Evolutionary conservation across 371 early-diverging fungal species (phyloP), one percentile per base, ranked within the genome.

Genomic region (Conidiobolus incongruus): DNA sequence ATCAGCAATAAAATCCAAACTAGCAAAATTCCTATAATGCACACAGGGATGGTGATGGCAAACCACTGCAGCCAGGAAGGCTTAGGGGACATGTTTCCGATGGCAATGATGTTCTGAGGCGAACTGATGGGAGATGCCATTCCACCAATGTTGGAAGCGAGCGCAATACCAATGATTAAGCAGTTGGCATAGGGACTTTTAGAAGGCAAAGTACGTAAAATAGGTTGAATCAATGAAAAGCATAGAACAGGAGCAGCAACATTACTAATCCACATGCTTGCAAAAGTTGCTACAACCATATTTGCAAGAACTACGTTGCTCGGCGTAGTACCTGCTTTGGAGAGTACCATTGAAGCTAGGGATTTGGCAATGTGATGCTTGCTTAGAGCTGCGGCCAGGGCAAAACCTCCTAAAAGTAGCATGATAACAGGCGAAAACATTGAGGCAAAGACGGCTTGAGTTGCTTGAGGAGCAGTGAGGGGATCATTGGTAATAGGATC

Each of bases 221-320:
- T 80, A 2, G 89, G 84, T 63, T 78, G 74, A 40, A 92, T 81
- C 47, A 95, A 58, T 22, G 89, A 87, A 51, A 92, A 90, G 60
- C 96, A 95, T 19, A 95, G 66, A 8, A 93, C 92, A 12, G 96
- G 96, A 0, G 96, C 91, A 3, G 96, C 96, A 3, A 95, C 96
- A 52, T 95, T 95, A 40, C 76, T 76, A 51, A 94, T 92, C 91
- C 88, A 91, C 92, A 92, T 92, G 61, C 83, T 82, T 2, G 85
- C 79, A 52, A 95, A 66, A 1, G 91, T 87, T 15, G 89, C 86
- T 1, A 95, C 88, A 38, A 88, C 60, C 91, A 95, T 93, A 47
- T 80, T 85, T 21, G 86, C 83, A 28, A 95, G 61, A 11, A 95
- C 58, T 2, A 94, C 90, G 10, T 61, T 60, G 36, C 66, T 68